Base-by-base conservation (phyloP, 2,329 filamentous ascomycete genomes). In the Fusarium ramigenum region DNA sequence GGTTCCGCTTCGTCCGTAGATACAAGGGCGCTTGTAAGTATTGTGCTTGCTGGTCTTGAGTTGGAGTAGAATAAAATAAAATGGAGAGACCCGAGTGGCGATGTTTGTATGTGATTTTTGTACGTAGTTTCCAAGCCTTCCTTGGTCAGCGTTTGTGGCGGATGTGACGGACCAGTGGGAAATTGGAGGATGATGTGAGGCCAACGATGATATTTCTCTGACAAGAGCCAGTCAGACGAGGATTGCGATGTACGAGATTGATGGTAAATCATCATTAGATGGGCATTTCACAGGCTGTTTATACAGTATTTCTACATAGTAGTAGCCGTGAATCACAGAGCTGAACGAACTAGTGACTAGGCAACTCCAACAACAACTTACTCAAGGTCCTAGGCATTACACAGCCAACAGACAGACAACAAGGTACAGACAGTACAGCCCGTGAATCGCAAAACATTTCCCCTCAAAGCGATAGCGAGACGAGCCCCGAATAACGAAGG, bases 81-180 rank as follows among this genome's bases (percentile, higher is more conserved):
- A 66, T 50, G 34, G 30, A 39, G 23, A 58, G 42, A 37, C 57
- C 64, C 62, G 69, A 66, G 75, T 77, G 75, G 75, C 75, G 63
- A 77, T 66, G 30, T 72, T 68, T 66, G 42, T 60, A 60, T 65
- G 59, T 47, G 61, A 75, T 67, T 69, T 67, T 70, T 64, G 69
- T 61, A 21, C 23, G 67, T 54, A 16, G 34, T 43, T 62, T 64
- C 66, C 70, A 70, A 67, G 62, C 39, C 56, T 50, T 34, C 32
- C 34, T 34, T 36, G 43, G 43, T 30, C 43, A 63, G 70, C 72
- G 68, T 69, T 66, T 70, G 67, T 73, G 71, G 68, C 68, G 72
- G 71, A 69, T 72, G 53, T 32, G 36, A 74, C 63, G 46, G 52
- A 54, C 30, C 60, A 52, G 40, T 63, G 49, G 67, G 59, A 58